Evolutionary conservation across 2,329 filamentous ascomycete genomes (phyloP).

Genomic region (Cladophialophora psammophila): DNA sequence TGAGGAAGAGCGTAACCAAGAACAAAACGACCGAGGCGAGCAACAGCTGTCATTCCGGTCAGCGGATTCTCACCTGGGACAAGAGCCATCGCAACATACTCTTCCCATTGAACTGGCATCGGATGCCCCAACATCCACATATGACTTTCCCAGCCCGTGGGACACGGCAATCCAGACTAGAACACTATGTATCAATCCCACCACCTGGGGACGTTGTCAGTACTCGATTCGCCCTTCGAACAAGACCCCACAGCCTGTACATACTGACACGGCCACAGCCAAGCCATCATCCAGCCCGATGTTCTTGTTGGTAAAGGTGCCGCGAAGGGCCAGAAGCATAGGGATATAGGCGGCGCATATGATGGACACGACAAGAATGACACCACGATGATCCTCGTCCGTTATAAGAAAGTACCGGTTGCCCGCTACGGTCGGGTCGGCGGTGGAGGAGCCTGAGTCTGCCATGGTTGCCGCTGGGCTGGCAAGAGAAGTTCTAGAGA

Average conservation of each 20-base stretch:
- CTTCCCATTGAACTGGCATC: conserved; percentile 19
- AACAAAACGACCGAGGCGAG: conserved; percentile 19
- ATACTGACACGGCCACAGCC: conserved; percentile 19
- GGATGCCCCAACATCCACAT: conserved; percentile 15
- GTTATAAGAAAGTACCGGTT: conserved; percentile 22
- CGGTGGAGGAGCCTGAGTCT: neutral
- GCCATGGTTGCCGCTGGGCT: neutral
- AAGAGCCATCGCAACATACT: conserved; percentile 5
- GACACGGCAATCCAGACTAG: conserved; percentile 26
- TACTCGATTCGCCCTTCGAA: neutral
- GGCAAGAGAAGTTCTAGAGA: conserved; percentile 3
- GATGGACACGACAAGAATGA: conserved; percentile 24
- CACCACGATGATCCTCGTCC: conserved; percentile 22
- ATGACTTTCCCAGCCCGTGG: conserved; percentile 23
- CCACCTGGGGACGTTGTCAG: neutral
- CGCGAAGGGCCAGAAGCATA: conserved; percentile 26
- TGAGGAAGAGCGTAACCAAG: conserved; percentile 14
- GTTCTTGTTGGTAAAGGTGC: conserved; percentile 10
- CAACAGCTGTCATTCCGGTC: conserved; percentile 6
- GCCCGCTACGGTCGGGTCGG: conserved; percentile 2
- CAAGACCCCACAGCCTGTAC: neutral
- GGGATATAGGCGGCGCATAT: conserved; percentile 25
- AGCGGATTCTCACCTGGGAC: neutral
- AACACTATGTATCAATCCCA: conserved; percentile 18
- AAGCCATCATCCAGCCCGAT: conserved; percentile 24